phyloP scores from a whole-genome alignment of 805 yeast genomes.

The Lachancea quebecensis region DNA sequence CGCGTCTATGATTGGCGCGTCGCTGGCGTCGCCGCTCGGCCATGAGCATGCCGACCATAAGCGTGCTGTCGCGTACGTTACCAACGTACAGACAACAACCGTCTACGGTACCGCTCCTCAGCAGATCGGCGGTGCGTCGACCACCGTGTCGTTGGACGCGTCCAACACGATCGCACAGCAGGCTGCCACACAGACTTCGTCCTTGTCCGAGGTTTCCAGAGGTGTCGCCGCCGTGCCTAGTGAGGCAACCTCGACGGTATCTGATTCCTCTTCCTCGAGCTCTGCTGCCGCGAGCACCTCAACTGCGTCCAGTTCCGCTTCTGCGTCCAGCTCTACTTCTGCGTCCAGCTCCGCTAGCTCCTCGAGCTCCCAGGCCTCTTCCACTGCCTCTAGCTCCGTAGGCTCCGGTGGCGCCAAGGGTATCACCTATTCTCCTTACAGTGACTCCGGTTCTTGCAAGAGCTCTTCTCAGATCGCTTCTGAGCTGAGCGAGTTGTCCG shows the following conservation, averaged over 20 bases:
- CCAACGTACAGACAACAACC: constrained; percentile 42
- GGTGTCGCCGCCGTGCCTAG: constrained; percentile 11
- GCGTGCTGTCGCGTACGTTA: constrained; percentile 47
- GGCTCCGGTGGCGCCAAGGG: constrained; percentile 52
- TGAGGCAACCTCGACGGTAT: constrained; percentile 2
- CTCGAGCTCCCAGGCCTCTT: constrained; percentile 29
- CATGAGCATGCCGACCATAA: constrained; percentile 56
- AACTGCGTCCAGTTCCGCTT: constrained; percentile 30
- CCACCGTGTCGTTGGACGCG: constrained; percentile 24
- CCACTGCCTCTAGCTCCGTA: constrained; percentile 29
- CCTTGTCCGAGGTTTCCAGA: constrained; percentile 9
- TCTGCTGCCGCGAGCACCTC: constrained; percentile 9
- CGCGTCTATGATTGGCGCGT: constrained; percentile 44
- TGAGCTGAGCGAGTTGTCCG: constrained; percentile 50
- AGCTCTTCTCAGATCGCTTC: constrained; percentile 47
- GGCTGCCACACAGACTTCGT: constrained; percentile 11
- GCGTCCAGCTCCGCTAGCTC: constrained; percentile 17
- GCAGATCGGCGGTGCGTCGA: constrained; percentile 18
- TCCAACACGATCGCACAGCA: constrained; percentile 18
- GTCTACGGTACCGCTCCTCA: constrained; percentile 27
- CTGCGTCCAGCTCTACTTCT: constrained; percentile 23
- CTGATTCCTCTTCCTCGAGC: too few species aligned
- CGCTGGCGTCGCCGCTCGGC: constrained; percentile 52
- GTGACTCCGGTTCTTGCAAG: constrained; percentile 63
- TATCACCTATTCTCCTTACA: constrained; percentile 77